Evolutionary conservation across 371 early-diverging fungal species (phyloP).

Genomic region (Mortierella polycephala): DNA sequence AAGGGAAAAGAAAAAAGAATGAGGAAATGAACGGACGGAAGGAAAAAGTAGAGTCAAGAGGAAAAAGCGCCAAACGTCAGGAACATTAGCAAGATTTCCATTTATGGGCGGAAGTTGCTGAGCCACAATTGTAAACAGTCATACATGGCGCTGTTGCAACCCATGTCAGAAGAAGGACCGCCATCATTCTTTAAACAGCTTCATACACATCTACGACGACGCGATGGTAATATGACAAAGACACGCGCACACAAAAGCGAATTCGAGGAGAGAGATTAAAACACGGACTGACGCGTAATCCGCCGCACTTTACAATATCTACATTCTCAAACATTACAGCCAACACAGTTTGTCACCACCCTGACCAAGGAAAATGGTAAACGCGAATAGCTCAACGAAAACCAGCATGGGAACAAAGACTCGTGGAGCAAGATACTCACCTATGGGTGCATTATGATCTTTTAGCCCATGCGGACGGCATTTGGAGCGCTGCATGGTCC

Average conservation of each 20-base stretch:
- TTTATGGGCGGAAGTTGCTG: constrained; percentile 1
- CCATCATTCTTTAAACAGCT: no score
- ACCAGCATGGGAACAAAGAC: background rate
- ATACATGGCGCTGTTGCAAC: background rate
- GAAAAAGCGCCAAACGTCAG: background rate
- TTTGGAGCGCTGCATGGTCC: constrained; percentile 85
- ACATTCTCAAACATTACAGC: constrained; percentile 45
- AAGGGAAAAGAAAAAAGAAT: background rate
- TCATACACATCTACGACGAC: background rate
- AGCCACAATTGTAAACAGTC: constrained; percentile 35
- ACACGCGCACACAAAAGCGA: no score
- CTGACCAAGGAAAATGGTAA: constrained; percentile 67
- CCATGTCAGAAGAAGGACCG: no score
- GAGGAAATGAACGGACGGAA: no score
- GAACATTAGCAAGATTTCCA: no score
- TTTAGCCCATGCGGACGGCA: constrained; percentile 83
- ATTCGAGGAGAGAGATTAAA: background rate
- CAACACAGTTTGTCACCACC: constrained; percentile 69
- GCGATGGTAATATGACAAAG: background rate
- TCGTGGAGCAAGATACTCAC: constrained; percentile 1
- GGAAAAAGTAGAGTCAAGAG: background rate
- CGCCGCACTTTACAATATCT: background rate
- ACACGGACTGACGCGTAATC: background rate
- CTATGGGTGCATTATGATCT: background rate
- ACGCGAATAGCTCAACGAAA: background rate